Evolutionary conservation across 331 rosid genomes (phyloP).

Genomic region (Spiraea crenata): DNA sequence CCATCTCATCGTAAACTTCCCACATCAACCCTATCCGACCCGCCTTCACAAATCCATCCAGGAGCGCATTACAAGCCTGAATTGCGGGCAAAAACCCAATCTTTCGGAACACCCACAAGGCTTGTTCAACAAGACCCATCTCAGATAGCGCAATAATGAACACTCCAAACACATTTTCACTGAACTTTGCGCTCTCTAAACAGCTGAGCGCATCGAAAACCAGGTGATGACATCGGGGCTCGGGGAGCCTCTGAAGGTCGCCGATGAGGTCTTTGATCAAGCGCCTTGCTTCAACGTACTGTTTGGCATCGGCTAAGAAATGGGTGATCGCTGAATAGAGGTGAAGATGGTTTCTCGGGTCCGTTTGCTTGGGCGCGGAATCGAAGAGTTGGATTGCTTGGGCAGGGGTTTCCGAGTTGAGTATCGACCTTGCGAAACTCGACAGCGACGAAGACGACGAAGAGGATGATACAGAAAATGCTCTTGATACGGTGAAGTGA

Average conservation of each 20-base stretch:
- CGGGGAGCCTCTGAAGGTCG: constrained; percentile 35
- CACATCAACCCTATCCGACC: constrained; percentile 40
- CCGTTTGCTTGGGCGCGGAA: constrained; percentile 8
- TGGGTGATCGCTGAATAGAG: constrained; percentile 41
- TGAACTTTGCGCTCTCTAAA: constrained; percentile 32
- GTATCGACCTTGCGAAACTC: constrained; percentile 27
- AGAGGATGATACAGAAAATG: not conserved
- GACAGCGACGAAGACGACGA: constrained; percentile 3
- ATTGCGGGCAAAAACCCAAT: constrained; percentile 30
- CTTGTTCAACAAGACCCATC: constrained; percentile 54
- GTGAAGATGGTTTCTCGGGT: constrained; percentile 25
- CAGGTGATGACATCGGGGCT: constrained; percentile 31
- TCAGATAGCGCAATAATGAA: constrained; percentile 41
- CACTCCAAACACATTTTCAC: constrained; percentile 37
- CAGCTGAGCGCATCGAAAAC: constrained; percentile 42
- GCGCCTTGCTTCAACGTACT: constrained; percentile 34
- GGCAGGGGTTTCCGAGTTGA: constrained; percentile 29
- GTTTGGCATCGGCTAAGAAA: constrained; percentile 39
- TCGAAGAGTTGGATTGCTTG: constrained; percentile 41
- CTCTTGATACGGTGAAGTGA: not conserved
- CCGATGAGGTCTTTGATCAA: constrained; percentile 47
- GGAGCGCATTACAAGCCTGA: constrained; percentile 58
- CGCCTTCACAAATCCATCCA: constrained; percentile 48
- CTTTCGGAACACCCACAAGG: constrained; percentile 43
- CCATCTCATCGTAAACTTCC: constrained; percentile 46